These are phyloP conservation scores for Balakata baccata DNA, from an alignment of 345 rosid species.

Conservation along the genomic window DNA sequence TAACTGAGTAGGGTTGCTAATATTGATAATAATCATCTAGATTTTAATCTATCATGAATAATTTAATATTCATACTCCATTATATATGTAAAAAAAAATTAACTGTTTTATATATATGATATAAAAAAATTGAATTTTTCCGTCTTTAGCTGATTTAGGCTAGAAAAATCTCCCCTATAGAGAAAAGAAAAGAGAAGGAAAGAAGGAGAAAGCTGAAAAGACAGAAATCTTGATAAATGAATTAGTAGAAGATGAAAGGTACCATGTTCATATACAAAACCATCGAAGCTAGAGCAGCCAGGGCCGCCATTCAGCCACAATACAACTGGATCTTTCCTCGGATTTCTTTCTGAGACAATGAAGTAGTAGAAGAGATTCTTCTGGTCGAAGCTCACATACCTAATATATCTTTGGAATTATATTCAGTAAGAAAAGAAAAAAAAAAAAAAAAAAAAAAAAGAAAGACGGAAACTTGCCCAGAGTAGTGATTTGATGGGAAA, in stretches of 20 bases:
- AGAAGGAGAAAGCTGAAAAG: too few species aligned
- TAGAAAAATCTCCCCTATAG: too few species aligned
- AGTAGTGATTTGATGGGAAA: conserved; percentile 39
- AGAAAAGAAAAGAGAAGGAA: too few species aligned
- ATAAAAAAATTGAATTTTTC: too few species aligned
- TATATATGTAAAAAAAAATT: too few species aligned
- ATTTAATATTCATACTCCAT: too few species aligned
- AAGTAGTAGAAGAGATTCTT: conserved; percentile 44
- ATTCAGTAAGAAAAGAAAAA: not conserved
- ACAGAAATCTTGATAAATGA: not conserved
- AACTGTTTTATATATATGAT: too few species aligned
- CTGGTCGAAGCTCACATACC: conserved; percentile 41
- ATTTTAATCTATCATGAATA: too few species aligned
- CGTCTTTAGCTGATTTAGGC: too few species aligned
- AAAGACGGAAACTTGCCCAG: conserved; percentile 26
- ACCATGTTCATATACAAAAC: conserved; percentile 47
- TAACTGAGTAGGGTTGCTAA: too few species aligned
- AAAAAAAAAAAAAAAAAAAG: not conserved
- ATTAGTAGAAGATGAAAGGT: not conserved
- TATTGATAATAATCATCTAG: too few species aligned
- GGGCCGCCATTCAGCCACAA: conserved; percentile 50
- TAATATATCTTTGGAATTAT: not conserved
- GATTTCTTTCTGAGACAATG: conserved; percentile 31
- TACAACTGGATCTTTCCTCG: conserved; percentile 35
- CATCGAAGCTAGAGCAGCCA: conserved; percentile 47